Evolutionary conservation across 148 eudicot genomes (phyloP).

Genomic region (Cornus florida): DNA sequence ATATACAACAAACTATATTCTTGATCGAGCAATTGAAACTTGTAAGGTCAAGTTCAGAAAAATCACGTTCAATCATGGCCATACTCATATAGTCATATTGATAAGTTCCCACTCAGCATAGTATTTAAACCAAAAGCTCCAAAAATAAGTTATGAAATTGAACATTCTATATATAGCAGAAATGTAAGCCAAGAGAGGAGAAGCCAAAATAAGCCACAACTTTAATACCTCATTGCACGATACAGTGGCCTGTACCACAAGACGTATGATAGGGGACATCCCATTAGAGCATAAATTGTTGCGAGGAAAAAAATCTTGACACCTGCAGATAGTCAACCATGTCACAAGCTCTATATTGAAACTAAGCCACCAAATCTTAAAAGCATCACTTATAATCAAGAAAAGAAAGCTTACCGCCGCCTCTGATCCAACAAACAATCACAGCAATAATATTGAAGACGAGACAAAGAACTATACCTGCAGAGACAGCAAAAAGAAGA

Average conservation of each 20-base stretch:
- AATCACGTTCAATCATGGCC: too few species aligned
- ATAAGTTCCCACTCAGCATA: neutral
- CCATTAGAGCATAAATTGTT: constrained; percentile 74
- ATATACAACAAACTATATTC: too few species aligned
- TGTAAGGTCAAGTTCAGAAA: too few species aligned
- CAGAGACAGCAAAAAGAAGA: constrained; percentile 10
- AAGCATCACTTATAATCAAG: neutral
- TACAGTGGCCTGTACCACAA: constrained; percentile 97
- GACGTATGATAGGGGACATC: constrained; percentile 80
- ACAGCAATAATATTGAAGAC: constrained; percentile 74
- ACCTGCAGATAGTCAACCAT: constrained; percentile 44
- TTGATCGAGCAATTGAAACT: too few species aligned
- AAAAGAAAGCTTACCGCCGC: constrained; percentile 65
- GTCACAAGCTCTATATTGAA: constrained; percentile 17
- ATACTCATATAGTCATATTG: too few species aligned
- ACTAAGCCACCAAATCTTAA: neutral
- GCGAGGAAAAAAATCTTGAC: constrained; percentile 89
- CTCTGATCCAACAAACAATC: constrained; percentile 79
- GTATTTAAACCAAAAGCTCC: neutral
- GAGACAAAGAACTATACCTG: constrained; percentile 89
- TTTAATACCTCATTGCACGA: constrained; percentile 88
- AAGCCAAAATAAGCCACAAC: constrained; percentile 3
- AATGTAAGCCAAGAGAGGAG: neutral
- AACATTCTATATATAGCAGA: neutral
- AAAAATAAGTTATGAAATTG: neutral